These are phyloP conservation scores for Vinca minor DNA, from an alignment of 257 asterid genomes.

Conservation along the genomic window DNA sequence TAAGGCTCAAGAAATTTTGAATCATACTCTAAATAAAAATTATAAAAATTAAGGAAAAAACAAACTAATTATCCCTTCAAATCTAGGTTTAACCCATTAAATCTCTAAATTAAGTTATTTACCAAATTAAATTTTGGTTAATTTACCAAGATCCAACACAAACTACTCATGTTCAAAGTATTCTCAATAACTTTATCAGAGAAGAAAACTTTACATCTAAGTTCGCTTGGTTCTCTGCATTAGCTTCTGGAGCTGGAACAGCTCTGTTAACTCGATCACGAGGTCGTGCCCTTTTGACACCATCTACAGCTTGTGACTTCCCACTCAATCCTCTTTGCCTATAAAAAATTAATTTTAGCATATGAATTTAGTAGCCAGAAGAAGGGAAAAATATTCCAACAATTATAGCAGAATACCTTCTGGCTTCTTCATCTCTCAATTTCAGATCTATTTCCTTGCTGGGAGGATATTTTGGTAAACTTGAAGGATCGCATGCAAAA, in stretches of 20 bases:
- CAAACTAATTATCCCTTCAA: background rate
- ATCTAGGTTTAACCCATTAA: background rate
- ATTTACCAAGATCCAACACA: background rate
- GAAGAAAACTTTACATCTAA: constrained; percentile 53
- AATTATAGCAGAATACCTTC: constrained; percentile 41
- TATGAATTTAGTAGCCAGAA: constrained; percentile 6
- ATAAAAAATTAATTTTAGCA: constrained; percentile 13
- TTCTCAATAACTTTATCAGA: background rate
- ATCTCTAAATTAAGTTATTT: background rate
- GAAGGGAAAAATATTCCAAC: constrained; percentile 7
- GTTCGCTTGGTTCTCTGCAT: constrained; percentile 83
- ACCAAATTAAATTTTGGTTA: background rate
- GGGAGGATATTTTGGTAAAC: constrained; percentile 83
- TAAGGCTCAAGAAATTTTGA: no score
- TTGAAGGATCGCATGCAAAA: constrained; percentile 75
- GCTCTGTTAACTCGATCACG: constrained; percentile 66
- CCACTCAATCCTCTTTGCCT: constrained; percentile 58
- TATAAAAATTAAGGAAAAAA: no score
- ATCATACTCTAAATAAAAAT: no score
- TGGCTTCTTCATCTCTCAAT: constrained; percentile 74
- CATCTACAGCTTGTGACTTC: constrained; percentile 48
- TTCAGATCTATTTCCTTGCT: constrained; percentile 92
- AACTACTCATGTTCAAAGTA: background rate
- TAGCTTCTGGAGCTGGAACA: constrained; percentile 88
- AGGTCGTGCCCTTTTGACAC: constrained; percentile 48